phyloP scores from a whole-genome alignment of 108 stramenopile species.

The Craspedostauros australis region DNA sequence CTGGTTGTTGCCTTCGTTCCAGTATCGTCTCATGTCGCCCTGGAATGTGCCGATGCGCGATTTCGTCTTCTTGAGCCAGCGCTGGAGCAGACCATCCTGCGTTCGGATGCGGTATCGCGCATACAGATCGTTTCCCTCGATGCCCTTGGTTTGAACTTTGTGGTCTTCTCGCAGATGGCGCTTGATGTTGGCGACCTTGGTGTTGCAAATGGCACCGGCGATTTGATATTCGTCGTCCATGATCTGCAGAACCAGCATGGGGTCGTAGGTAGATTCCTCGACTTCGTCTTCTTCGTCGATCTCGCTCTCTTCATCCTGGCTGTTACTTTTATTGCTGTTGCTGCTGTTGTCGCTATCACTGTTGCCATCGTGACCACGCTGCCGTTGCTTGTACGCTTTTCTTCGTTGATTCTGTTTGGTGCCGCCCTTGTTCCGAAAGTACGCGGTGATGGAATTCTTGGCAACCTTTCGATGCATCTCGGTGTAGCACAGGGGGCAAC shows the following conservation, averaged over 20 bases:
- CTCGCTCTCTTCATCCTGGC: conserved; percentile 12
- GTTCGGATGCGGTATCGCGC: conserved; percentile 45
- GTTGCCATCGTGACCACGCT: too few relatives aligned
- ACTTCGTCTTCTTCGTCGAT: conserved; percentile 14
- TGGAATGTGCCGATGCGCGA: conserved; percentile 26
- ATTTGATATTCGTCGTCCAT: conserved; percentile 55
- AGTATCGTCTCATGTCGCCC: conserved; percentile 68
- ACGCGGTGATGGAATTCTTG: too few relatives aligned
- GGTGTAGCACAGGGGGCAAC: conserved; percentile 70
- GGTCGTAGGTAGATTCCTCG: conserved; percentile 48
- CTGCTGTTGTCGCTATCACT: conserved; percentile 31
- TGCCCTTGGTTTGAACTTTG: conserved; percentile 31
- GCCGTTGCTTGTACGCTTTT: neutral
- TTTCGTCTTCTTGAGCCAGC: conserved; percentile 38
- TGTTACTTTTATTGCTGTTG: too few relatives aligned
- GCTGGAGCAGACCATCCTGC: conserved; percentile 64
- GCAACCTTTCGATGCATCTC: conserved; percentile 36
- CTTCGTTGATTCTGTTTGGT: neutral
- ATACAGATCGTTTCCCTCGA: conserved; percentile 71
- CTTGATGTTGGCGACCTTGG: conserved; percentile 47
- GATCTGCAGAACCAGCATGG: conserved; percentile 57
- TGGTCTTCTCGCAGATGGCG: conserved; percentile 60
- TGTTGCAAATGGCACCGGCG: conserved; percentile 64
- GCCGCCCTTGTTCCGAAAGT: too few relatives aligned
- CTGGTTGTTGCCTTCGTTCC: conserved; percentile 61